phyloP scores from a whole-genome alignment of 176 grass and related monocot genomes.

The Aegilops longissima region DNA sequence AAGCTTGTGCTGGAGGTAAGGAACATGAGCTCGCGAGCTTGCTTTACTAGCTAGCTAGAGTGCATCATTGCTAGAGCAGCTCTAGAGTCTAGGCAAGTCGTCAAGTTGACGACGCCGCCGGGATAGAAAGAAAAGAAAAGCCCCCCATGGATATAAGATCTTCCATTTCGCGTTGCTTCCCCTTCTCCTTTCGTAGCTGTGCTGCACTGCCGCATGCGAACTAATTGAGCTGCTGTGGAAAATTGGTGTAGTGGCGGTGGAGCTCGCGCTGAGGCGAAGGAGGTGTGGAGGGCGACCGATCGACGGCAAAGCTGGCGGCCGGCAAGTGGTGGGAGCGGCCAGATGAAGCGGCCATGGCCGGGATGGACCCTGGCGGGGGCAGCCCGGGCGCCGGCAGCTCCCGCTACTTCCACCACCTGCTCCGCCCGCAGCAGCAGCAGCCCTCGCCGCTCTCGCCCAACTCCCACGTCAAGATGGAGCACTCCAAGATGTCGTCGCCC shows the following conservation, averaged over 20 bases:
- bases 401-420: conserved; percentile 79
- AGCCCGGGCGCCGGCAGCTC: conserved; percentile 40
- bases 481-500: conserved; percentile 56
- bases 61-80: conserved; percentile 14
- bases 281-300: conserved; percentile 28
- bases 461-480: conserved; percentile 70
- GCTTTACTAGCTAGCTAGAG: conserved; percentile 14
- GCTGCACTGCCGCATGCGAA: conserved; percentile 44
- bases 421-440: conserved; percentile 53
- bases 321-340: conserved; percentile 98
- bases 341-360: conserved; percentile 69
- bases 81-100: not conserved
- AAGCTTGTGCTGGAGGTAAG: conserved; percentile 51
- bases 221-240: conserved; percentile 21
- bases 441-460: conserved; percentile 52
- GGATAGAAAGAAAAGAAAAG: not conserved
- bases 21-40: not conserved
- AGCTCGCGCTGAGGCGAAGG: not conserved
- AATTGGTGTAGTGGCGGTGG: not conserved
- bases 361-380: conserved; percentile 55
- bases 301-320: conserved; percentile 73
- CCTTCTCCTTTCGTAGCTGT: not conserved
- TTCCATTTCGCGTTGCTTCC: not conserved
- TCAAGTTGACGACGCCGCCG: conserved; percentile 22
- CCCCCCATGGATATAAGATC: conserved; percentile 1